Base-by-base conservation (phyloP, 176 grass and related monocot species). In the Ensete ventricosum region DNA sequence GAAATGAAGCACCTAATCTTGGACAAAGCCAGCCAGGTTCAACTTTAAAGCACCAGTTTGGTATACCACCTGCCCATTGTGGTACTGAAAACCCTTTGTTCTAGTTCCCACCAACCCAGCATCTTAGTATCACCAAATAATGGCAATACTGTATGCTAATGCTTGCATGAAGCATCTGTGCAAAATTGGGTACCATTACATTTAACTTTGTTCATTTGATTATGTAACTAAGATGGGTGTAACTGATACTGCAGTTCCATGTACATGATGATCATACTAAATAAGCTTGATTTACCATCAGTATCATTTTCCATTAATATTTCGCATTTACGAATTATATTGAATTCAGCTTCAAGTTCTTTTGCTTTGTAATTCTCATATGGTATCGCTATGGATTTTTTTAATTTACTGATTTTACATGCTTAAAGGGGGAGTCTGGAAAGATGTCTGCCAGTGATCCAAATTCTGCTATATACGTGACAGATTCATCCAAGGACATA, bases 381-480 rank as follows among this genome's bases (percentile, higher is more conserved):
- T 20, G 14, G 8, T 49, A 13, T 52, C 17, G 21, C 11, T 24
- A 73, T 73, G 77, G 55, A 43, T 43, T 43, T 43, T 43, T 43
- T 43, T 43, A 43, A 43, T 43, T 43, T 43, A 43, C 34, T 43
- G 34, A 43, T 43, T 43, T 43, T 72, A 6, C 62, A 75, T 81
- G 60, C 67, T 62, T 34, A 75, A 74, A 94, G 90, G 95, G 90
- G 10, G 95, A 99, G 84, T 91, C 92, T 23, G 92, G 86, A 8
- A 99, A 98, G 81, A 99, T 99, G 95, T 99, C 95, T 23, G 95
- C 95, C 25, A 99, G 95, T 82, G 95, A 99, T 71, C 64, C 90
- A 51, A 94, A 94, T 83, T 99, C 95, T 49, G 95, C 95, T 50
- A 99, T 99, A 74, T 99, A 99, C 65, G 95, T 99, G 63, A 99